Evolutionary conservation across 2,329 filamentous ascomycete species (phyloP).

Genomic region (Aspergillus jensenii): DNA sequence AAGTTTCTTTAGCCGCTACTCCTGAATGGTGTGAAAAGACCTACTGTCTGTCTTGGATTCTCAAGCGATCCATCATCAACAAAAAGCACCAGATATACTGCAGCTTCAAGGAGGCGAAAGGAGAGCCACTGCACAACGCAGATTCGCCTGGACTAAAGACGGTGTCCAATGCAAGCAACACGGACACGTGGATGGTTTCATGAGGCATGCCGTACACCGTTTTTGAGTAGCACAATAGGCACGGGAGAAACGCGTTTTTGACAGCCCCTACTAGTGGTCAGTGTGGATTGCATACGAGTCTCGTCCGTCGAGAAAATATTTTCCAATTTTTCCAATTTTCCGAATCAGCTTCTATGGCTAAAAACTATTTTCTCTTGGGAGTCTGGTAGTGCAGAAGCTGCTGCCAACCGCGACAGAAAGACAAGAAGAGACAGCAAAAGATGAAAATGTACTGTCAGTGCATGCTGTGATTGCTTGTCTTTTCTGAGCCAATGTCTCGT

Average conservation of each 20-base stretch:
- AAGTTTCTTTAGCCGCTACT: not conserved
- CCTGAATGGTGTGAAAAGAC: not conserved
- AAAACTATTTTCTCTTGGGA: not conserved
- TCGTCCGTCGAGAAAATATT: not conserved
- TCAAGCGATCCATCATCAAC: not conserved
- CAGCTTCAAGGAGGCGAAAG: not conserved
- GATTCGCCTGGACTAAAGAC: not conserved
- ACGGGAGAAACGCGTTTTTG: not conserved
- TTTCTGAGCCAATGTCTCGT: not conserved
- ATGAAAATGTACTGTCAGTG: not conserved
- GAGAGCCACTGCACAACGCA: slow-evolving; percentile 1
- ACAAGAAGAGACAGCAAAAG: not conserved
- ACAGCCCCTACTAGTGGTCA: not conserved
- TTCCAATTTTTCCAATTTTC: not conserved
- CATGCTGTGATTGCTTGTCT: not conserved
- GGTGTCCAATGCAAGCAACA: slow-evolving; percentile 5
- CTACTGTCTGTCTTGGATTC: not conserved
- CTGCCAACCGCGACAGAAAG: slow-evolving; percentile 9
- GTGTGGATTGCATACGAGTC: not conserved
- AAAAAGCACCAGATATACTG: not conserved
- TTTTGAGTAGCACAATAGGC: slow-evolving; percentile 1
- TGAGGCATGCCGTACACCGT: not conserved
- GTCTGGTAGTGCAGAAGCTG: not conserved
- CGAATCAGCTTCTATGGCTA: not conserved
- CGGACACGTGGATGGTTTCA: slow-evolving; percentile 12